Percentiles rank a stretch among this genome's conserved stretches.
phyloP scores from a whole-genome alignment of 768 basidiomycete species.

The Botryobasidium botryosum region DNA sequence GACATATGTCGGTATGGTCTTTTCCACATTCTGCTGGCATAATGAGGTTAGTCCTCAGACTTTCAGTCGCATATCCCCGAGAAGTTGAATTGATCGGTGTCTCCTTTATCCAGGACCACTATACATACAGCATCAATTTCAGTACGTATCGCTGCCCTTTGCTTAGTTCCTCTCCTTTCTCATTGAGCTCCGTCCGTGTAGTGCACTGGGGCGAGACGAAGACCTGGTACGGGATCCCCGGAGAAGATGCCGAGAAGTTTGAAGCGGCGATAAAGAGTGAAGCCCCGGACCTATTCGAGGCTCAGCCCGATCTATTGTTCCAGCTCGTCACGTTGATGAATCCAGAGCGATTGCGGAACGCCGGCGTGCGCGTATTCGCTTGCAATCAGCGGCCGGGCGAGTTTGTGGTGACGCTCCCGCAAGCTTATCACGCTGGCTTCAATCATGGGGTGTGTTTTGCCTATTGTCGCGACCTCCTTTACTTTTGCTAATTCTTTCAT shows the following conservation, averaged over 20 bases:
- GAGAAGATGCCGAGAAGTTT: conserved; percentile 87
- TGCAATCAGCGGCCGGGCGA: conserved; percentile 96
- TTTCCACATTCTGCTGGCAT: conserved; percentile 99
- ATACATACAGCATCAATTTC: conserved; percentile 91
- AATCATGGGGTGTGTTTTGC: conserved; percentile 75
- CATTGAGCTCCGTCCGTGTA: conserved; percentile 16
- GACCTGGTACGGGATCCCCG: conserved; percentile 98
- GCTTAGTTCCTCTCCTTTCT: conserved; percentile 1
- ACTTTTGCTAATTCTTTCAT: background rate
- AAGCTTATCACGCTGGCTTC: conserved; percentile 95
- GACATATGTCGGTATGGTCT: conserved; percentile 98
- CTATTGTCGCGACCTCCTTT: conserved; percentile 3
- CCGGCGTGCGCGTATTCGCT: conserved; percentile 81
- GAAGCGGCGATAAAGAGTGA: conserved; percentile 89
- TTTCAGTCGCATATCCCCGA: background rate
- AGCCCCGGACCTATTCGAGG: conserved; percentile 95
- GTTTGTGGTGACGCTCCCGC: conserved; percentile 94
- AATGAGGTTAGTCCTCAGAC: conserved; percentile 50
- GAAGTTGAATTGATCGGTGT: background rate
- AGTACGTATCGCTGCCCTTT: conserved; percentile 32
- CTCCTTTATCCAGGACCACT: conserved; percentile 56
- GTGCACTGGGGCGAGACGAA: conserved; percentile 99
- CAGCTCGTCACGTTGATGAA: conserved; percentile 98
- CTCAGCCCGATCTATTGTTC: conserved; percentile 92
- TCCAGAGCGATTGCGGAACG: conserved; percentile 67